Conservation (phyloP, 768 basidiomycete genomes). For the Hygrophoropsis aurantiaca region DNA sequence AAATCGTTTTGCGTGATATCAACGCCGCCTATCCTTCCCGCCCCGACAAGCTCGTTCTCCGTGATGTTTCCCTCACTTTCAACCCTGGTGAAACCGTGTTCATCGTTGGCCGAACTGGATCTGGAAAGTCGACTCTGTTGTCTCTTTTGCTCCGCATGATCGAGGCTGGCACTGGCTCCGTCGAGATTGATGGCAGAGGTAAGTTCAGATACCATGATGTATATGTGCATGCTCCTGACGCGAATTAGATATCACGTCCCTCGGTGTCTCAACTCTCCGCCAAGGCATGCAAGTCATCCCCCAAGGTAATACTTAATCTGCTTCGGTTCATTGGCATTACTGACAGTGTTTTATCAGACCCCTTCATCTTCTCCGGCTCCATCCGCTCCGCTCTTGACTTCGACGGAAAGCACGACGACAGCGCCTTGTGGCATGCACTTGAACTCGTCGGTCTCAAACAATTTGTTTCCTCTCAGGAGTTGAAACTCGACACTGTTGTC, state of each 20-base stretch:
- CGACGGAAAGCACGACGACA: constrained; percentile 20
- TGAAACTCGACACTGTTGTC: constrained; percentile 71
- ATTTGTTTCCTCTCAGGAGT: constrained; percentile 73
- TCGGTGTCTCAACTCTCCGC: constrained; percentile 45
- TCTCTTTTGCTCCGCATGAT: constrained; percentile 79
- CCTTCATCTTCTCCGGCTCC: constrained; percentile 32
- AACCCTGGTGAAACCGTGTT: constrained; percentile 72
- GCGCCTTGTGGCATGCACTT: constrained; percentile 40
- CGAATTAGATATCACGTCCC: constrained; percentile 82
- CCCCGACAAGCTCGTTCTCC: constrained; percentile 58
- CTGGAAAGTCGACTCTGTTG: constrained; percentile 71
- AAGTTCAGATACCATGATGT: constrained; percentile 60
- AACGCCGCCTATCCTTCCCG: constrained; percentile 74
- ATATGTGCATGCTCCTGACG: constrained; percentile 68
- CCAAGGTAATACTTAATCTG: constrained; percentile 16
- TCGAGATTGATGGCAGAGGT: constrained; percentile 76
- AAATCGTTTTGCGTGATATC: constrained; percentile 61
- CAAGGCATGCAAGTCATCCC: constrained; percentile 29
- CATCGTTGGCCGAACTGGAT: constrained; percentile 76
- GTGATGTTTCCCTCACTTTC: constrained; percentile 62
- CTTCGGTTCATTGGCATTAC: not conserved
- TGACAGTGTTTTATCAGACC: constrained; percentile 13
- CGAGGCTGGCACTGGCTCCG: constrained; percentile 57
- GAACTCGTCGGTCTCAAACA: constrained; percentile 52
- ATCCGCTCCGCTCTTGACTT: constrained; percentile 29